These are phyloP conservation scores for Colletotrichum cuscutae DNA, from an alignment of 2,329 filamentous ascomycete species.

Conservation along the genomic window DNA sequence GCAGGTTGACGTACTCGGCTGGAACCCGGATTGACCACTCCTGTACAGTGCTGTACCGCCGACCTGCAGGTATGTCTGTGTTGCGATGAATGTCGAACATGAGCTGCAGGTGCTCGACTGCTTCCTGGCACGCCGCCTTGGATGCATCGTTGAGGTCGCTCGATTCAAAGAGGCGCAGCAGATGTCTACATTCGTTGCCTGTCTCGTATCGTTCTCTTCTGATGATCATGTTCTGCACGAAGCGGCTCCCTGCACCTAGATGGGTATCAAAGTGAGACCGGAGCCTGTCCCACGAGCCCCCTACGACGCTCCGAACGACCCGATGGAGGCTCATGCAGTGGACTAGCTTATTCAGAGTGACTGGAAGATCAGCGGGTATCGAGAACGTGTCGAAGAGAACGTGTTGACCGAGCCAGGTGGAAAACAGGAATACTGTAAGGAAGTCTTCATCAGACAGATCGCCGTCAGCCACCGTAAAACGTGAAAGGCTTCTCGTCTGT, in stretches of 20 bases:
- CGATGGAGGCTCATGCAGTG: conserved; percentile 54
- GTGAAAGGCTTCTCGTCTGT: conserved; percentile 54
- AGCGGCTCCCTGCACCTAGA: not conserved
- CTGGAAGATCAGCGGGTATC: conserved; percentile 34
- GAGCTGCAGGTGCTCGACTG: conserved; percentile 43
- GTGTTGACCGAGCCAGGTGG: conserved; percentile 56
- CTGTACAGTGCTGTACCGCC: conserved; percentile 39
- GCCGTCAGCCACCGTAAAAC: conserved; percentile 45
- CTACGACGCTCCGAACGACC: conserved; percentile 52
- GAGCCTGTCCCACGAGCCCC: not conserved
- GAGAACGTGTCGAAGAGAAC: conserved; percentile 54
- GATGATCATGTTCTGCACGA: not conserved
- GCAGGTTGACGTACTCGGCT: conserved; percentile 46
- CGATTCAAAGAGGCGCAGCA: conserved; percentile 37
- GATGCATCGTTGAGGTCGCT: conserved; percentile 32
- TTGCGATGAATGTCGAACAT: conserved; percentile 40
- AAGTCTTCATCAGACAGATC: conserved; percentile 45
- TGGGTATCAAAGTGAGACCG: not conserved
- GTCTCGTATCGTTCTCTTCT: not conserved
- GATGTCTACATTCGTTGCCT: conserved; percentile 40
- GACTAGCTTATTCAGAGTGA: conserved; percentile 50
- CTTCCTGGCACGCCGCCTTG: conserved; percentile 36
- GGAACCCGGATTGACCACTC: conserved; percentile 49
- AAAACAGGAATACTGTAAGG: conserved; percentile 55
- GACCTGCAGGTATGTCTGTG: not conserved